Conservation (phyloP, 208 protist genomes). For the Trypanosoma melophagium region DNA sequence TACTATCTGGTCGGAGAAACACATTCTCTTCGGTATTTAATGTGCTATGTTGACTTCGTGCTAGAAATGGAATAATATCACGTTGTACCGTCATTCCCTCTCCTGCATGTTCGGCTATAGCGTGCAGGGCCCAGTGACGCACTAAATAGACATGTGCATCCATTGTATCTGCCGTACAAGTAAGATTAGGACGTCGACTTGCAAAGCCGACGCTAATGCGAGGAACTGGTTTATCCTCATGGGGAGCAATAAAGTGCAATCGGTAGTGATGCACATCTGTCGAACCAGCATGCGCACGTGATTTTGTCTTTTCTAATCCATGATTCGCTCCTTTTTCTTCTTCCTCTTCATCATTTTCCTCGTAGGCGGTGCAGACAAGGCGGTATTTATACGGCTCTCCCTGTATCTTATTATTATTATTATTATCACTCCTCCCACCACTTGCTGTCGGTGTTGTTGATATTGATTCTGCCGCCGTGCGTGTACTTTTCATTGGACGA, state of each 20-base stretch:
- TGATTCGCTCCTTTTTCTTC: neutral
- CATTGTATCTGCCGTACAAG: conserved; percentile 58
- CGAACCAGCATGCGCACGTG: neutral
- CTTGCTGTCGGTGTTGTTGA: neutral
- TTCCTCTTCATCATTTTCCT: conserved; percentile 40
- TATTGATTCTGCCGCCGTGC: conserved; percentile 3
- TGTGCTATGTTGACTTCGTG: conserved; percentile 65
- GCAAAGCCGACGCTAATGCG: conserved; percentile 63
- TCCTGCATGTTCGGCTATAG: conserved; percentile 59
- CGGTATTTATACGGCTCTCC: conserved; percentile 46
- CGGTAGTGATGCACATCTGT: conserved; percentile 41
- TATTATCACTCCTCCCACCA: conserved; percentile 16
- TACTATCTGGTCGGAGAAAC: conserved; percentile 54
- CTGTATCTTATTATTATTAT: conserved; percentile 3
- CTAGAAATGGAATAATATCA: conserved; percentile 58
- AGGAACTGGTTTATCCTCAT: conserved; percentile 42
- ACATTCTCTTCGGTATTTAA: conserved; percentile 45
- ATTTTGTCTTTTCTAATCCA: neutral
- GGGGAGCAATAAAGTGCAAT: conserved; percentile 68
- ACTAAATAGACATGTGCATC: conserved; percentile 77
- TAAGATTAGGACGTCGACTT: conserved; percentile 65
- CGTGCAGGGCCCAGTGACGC: conserved; percentile 69
- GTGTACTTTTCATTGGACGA: conserved; percentile 32
- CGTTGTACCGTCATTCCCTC: conserved; percentile 29
- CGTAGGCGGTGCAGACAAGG: conserved; percentile 64